Percentiles rank a stretch among this genome's conserved stretches.
phyloP scores from a whole-genome alignment of 345 rosid genomes.

The Camelina neglecta region DNA sequence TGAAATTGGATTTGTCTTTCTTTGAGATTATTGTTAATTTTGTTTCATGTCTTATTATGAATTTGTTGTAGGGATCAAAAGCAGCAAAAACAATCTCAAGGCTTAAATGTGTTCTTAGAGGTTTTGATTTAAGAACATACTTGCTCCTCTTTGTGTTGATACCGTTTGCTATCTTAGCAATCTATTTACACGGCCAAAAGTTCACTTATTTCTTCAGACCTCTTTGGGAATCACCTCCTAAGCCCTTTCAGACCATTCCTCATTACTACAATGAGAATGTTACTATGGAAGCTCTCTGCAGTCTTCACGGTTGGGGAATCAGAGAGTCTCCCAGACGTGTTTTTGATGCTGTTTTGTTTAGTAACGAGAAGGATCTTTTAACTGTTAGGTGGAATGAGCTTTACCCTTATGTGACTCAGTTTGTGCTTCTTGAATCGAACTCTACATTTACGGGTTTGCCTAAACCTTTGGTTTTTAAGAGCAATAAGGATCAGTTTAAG shows the following conservation, averaged over 20 bases:
- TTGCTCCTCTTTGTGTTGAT: slow-evolving; percentile 36
- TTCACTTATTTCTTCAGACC: slow-evolving; percentile 46
- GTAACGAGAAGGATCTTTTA: slow-evolving; percentile 75
- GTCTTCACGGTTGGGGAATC: slow-evolving; percentile 84
- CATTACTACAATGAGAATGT: slow-evolving; percentile 60
- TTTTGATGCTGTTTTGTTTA: slow-evolving; percentile 83
- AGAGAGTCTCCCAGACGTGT: slow-evolving; percentile 83
- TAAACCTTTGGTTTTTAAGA: slow-evolving; percentile 65
- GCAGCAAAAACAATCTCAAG: slow-evolving; percentile 44
- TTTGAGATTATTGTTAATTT: neutral
- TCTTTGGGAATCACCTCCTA: slow-evolving; percentile 46
- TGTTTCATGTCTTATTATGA: slow-evolving; percentile 13
- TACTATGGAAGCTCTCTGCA: slow-evolving; percentile 68
- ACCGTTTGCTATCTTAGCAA: slow-evolving; percentile 40
- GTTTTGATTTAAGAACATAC: slow-evolving; percentile 37
- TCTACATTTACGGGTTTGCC: slow-evolving; percentile 79
- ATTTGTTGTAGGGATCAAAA: slow-evolving; percentile 38
- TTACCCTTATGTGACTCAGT: slow-evolving; percentile 77
- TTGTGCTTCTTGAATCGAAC: slow-evolving; percentile 89
- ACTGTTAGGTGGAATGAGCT: slow-evolving; percentile 86
- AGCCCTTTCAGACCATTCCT: slow-evolving; percentile 34
- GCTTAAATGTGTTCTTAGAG: slow-evolving; percentile 43
- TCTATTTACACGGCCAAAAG: slow-evolving; percentile 47
- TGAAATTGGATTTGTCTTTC: neutral
- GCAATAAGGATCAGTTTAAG: slow-evolving; percentile 57